These are phyloP conservation scores for Leccinum longicurvipes DNA, from an alignment of 768 basidiomycete genomes.

Conservation along the genomic window DNA sequence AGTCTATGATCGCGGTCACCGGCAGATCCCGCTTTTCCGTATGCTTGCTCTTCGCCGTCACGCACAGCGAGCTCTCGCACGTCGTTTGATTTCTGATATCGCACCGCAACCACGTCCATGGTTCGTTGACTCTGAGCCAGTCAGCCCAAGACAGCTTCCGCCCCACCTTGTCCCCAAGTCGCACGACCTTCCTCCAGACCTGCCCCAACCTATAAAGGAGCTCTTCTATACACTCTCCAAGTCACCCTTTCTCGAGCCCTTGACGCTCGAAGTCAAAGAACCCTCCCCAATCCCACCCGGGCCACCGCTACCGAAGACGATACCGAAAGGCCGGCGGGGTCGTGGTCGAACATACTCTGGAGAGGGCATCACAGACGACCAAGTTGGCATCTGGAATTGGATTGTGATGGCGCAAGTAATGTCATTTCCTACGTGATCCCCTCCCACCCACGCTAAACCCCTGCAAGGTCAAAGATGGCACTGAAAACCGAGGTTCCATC, in stretches of 20 bases:
- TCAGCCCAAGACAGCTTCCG: conserved; percentile 17
- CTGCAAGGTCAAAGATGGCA: conserved; percentile 75
- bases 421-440: not conserved
- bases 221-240: conserved; percentile 55
- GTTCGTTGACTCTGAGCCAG: conserved; percentile 58
- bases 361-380: conserved; percentile 52
- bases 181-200: conserved; percentile 42
- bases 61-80: not conserved
- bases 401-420: conserved; percentile 67
- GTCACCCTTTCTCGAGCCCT: conserved; percentile 69
- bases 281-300: conserved; percentile 51
- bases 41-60: conserved; percentile 23
- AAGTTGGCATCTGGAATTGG: conserved; percentile 73
- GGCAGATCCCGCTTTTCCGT: not conserved
- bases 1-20: too few relatives aligned
- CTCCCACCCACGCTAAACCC: not conserved
- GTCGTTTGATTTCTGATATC: conserved; percentile 11
- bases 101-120: conserved; percentile 45
- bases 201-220: conserved; percentile 49
- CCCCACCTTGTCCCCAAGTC: conserved; percentile 27
- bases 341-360: conserved; percentile 68
- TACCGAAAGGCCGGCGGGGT: conserved; percentile 59
- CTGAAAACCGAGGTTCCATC: conserved; percentile 74
- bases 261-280: conserved; percentile 50
- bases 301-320: conserved; percentile 54